Evolutionary conservation across 495 filamentous ascomycete species (phyloP).

Genomic region (Xylaria flabelliformis): DNA sequence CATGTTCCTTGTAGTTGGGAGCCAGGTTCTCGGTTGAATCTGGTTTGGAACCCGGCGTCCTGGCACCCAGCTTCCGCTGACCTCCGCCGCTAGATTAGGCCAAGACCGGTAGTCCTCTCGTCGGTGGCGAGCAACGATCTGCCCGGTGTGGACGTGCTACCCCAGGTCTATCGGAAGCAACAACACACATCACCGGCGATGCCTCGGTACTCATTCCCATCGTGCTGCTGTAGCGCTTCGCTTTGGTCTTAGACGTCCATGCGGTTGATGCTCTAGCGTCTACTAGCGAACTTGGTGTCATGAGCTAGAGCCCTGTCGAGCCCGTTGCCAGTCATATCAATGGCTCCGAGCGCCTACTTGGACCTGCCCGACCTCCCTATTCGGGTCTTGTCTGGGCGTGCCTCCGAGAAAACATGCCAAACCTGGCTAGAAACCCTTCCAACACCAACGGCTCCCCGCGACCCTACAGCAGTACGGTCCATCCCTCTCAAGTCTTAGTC

Average conservation of each 20-base stretch:
- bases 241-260: not conserved
- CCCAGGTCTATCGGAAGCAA: not conserved
- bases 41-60: conserved; percentile 5
- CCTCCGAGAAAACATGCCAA: conserved; percentile 36
- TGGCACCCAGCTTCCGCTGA: conserved; percentile 19
- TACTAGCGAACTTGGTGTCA: conserved; percentile 19
- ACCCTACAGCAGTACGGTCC: conserved; percentile 15
- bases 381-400: conserved; percentile 30
- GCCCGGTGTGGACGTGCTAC: conserved; percentile 7
- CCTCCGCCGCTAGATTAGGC: not conserved
- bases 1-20: not conserved
- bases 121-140: not conserved
- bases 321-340: not conserved
- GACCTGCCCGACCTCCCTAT: conserved; percentile 36
- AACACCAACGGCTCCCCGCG: conserved; percentile 26
- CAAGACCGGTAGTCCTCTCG: not conserved
- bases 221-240: not conserved
- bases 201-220: not conserved
- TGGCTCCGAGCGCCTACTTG: not conserved
- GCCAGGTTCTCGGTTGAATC: conserved; percentile 3
- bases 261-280: not conserved
- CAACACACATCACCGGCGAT: not conserved
- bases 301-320: conserved; percentile 1
- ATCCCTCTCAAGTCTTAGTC: conserved; percentile 22
- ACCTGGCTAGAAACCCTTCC: conserved; percentile 32